Evolutionary conservation across 2,329 filamentous ascomycete species (phyloP), one percentile per base, ranked within the genome.

Genomic region (Xylariaceae sp.): DNA sequence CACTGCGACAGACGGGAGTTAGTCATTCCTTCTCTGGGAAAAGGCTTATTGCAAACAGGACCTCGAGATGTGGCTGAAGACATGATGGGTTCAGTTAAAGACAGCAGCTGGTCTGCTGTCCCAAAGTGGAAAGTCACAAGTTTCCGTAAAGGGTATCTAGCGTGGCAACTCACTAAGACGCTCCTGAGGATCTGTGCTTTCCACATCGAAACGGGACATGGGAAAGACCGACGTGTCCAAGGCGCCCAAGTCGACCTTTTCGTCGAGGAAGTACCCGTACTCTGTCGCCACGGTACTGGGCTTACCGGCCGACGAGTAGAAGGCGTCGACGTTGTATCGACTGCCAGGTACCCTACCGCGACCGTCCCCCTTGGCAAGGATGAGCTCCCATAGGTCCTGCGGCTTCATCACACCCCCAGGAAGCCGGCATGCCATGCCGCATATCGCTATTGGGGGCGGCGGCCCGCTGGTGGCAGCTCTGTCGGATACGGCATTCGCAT

Each of bases 161-260:
- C n/a, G n/a, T n/a, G n/a, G n/a, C 41, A 12, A 42, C 44, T 37
- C 53, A 47, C 38, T n/a, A n/a, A 52, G 41, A 12, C 51, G 43
- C 24, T 54, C 50, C 29, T 57, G 53, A 7, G 54, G 54, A 24
- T 57, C 54, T 18, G 53, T 40, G 4, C 30, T 32, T 3, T 36
- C 44, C n/a, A 51, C 41, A 27, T 56, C 44, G 4, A 26, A 17
- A n/a, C 30, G 38, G 8, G 41, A 34, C 41, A 47, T 42, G 15
- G 41, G 31, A 18, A 47, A 47, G 9, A 47, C 17, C 3, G 14
- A 15, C 2, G 41, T 27, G 26, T 47, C 44, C 15, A 47, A 44
- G 24, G 31, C 32, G 5, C 28, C 41, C 12, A 47, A 31, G 28
- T 46, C 44, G 4, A 36, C 27, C 21, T 41, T n/a, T n/a, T n/a